Base-by-base conservation (phyloP, 2,329 filamentous ascomycete species). In the Fusarium armeniacum region DNA sequence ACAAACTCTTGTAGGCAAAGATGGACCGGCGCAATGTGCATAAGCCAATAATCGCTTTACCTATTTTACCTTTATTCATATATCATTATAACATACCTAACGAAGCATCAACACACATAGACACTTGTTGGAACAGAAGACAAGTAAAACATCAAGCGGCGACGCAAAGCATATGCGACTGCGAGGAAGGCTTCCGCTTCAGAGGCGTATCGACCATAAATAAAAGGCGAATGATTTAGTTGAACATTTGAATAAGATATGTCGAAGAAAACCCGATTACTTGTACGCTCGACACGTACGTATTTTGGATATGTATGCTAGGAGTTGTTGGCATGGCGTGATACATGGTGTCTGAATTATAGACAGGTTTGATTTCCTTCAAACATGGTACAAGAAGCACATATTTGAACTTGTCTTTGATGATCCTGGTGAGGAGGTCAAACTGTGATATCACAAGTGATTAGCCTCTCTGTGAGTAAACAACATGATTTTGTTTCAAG, bases 11-110 rank as follows among this genome's bases (percentile, higher is more conserved):
- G 28, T 46, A 76, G 74, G 60, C 52, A 76, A 74, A 65, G 74
- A 74, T 49, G 74, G 71, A 33, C 74, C 74, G 32, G 62, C 70
- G 53, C 63, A 67, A 57, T 76, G 74, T 69, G 67, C 56, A 61
- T 76, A 62, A 50, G 43, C 38, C 35, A 57, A 47, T 9, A 18
- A 66, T 33, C 43, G 46, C 52, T 52, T 56, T 62, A 47, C 26
- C 30, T 22, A 13, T 33, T 61, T 61, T 32, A 36, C 50, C 38
- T 58, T 57, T 45, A 55, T 55, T 50, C 26, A 53, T 45, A 43
- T 28, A 70, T 43, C 20, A 62, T 46, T 44, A 70, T 49, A 54
- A 33, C 50, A 65, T 49, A 38, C 50, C 64, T 49, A 44, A 69
- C 52, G 63, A 54, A 54, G 47, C 36, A 54, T 58, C 24, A 67